phyloP scores from a whole-genome alignment of 2,329 filamentous ascomycete species.

The Elsinoe fawcettii region DNA sequence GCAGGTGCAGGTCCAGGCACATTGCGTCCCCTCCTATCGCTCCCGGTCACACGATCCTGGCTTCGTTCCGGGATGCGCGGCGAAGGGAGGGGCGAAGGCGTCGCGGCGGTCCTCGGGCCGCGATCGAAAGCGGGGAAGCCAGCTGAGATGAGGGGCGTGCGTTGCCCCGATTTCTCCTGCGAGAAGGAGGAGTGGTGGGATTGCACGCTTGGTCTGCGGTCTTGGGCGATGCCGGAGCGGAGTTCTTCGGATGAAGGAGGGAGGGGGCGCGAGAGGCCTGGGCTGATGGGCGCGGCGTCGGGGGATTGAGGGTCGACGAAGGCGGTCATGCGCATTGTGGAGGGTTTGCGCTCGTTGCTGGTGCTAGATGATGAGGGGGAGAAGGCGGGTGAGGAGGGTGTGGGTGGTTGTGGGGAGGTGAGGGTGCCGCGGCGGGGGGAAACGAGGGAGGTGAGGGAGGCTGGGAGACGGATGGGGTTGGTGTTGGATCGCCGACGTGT shows the following conservation, averaged over 20 bases:
- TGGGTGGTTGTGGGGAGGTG: slow-evolving; percentile 9
- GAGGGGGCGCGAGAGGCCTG: not conserved
- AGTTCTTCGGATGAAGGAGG: slow-evolving; percentile 5
- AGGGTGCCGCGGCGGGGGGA: slow-evolving; percentile 29
- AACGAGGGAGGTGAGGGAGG: slow-evolving; percentile 24
- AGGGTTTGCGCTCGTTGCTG: not conserved
- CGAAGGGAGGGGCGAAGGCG: not conserved
- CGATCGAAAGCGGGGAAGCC: slow-evolving; percentile 1
- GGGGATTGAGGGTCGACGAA: slow-evolving; percentile 4
- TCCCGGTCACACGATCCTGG: not conserved
- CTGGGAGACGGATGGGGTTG: slow-evolving; percentile 84
- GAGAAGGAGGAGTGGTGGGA: not conserved
- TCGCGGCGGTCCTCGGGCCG: not conserved
- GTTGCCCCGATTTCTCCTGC: not conserved
- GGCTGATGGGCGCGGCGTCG: not conserved
- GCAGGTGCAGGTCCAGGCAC: not conserved
- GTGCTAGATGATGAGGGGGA: not conserved
- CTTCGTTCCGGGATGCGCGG: not conserved
- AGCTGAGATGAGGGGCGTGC: not conserved
- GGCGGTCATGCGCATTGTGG: slow-evolving; percentile 12
- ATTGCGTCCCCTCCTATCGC: no score
- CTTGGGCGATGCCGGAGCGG: not conserved
- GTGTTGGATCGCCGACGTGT: slow-evolving; percentile 48
- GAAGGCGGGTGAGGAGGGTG: not conserved
- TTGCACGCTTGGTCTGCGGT: slow-evolving; percentile 9